Percentiles rank a stretch among this genome's conserved stretches.
Evolutionary conservation across 1,139 yeast genomes (phyloP).

Genomic region (Yamadazyma trypodendri): DNA sequence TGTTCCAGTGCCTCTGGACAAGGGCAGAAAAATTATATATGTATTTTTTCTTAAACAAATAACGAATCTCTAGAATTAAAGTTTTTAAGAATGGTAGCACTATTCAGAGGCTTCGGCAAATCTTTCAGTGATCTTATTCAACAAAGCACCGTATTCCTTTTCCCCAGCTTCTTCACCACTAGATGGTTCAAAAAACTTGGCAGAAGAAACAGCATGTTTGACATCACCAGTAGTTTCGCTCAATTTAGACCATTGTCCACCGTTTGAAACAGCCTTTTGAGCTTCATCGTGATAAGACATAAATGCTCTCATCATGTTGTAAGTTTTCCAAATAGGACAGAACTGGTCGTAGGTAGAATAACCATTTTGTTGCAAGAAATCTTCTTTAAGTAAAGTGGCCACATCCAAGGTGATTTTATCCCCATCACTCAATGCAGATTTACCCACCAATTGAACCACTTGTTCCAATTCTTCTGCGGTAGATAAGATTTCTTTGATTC

Average conservation of each 20-base stretch:
- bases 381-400: constrained; percentile 88
- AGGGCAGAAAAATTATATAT: constrained; percentile 29
- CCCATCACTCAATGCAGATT: constrained; percentile 92
- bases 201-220: constrained; percentile 88
- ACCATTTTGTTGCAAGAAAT: constrained; percentile 98
- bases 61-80: constrained; percentile 5
- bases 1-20: no score
- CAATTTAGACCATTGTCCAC: constrained; percentile 92
- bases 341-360: constrained; percentile 96
- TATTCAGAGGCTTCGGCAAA: constrained; percentile 95
- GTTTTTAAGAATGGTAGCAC: constrained; percentile 13
- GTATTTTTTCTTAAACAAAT: constrained; percentile 3
- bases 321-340: constrained; percentile 99
- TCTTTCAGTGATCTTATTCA: constrained; percentile 76
- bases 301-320: constrained; percentile 95
- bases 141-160: constrained; percentile 73
- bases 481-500: constrained; percentile 89
- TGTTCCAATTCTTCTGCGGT: constrained; percentile 98
- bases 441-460: constrained; percentile 98
- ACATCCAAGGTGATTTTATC: constrained; percentile 97
- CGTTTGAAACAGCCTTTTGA: constrained; percentile 91
- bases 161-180: constrained; percentile 79
- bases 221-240: constrained; percentile 86
- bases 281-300: constrained; percentile 93
- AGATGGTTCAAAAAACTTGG: constrained; percentile 95